Conservation (phyloP, 2,329 filamentous ascomycete genomes). For the Penicillium olsonii region DNA sequence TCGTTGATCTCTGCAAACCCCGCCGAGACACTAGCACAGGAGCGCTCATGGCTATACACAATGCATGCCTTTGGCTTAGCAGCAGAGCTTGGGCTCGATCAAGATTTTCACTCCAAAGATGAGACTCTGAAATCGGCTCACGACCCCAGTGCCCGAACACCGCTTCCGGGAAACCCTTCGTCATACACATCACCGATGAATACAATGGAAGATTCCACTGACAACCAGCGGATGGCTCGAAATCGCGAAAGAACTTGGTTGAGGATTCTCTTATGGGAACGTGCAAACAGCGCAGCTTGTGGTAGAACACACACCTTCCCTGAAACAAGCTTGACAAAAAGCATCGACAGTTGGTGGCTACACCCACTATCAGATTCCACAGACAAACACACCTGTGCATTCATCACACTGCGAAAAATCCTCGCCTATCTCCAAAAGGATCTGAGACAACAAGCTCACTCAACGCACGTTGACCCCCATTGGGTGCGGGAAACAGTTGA, state of each 20-base stretch:
- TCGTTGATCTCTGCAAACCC: conserved; percentile 30
- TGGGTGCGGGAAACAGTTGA: conserved; percentile 30
- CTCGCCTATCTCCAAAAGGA: conserved; percentile 23
- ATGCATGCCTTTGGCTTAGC: conserved; percentile 32
- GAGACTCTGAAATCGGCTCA: neutral
- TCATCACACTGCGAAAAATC: conserved; percentile 25
- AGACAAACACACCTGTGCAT: conserved; percentile 33
- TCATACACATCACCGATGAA: too few relatives aligned
- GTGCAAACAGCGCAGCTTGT: conserved; percentile 32
- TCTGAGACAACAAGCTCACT: conserved; percentile 11
- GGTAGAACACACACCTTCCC: conserved; percentile 30
- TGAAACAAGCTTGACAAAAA: conserved; percentile 27
- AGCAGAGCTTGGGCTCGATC: conserved; percentile 29
- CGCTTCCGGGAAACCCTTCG: too few relatives aligned
- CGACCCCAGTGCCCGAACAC: neutral
- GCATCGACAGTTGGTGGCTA: conserved; percentile 30
- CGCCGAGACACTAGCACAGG: conserved; percentile 26
- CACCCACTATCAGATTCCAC: conserved; percentile 30
- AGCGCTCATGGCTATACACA: conserved; percentile 33
- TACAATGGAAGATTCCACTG: neutral
- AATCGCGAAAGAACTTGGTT: conserved; percentile 35
- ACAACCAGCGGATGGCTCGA: conserved; percentile 20
- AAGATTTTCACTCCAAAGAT: conserved; percentile 4
- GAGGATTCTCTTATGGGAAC: conserved; percentile 33
- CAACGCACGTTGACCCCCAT: conserved; percentile 19